Percentiles rank a stretch among this genome's conserved stretches.
Conservation (phyloP, 2,329 filamentous ascomycete genomes). For the Trichoderma sp. region DNA sequence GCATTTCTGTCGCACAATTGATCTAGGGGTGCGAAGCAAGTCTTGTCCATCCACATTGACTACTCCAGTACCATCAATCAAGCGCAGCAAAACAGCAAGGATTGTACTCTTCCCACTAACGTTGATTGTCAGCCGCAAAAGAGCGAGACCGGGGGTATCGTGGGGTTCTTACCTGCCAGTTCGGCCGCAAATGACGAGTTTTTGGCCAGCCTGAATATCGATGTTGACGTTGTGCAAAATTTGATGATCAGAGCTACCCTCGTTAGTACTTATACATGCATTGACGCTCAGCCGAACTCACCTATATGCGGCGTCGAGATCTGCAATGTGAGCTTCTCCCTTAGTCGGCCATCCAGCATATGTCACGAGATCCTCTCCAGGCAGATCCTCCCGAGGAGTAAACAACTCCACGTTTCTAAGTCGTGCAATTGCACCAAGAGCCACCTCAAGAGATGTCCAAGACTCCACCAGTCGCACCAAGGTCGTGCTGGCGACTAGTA, state of each 20-base stretch:
- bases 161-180: conserved; percentile 26
- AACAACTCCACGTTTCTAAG: conserved; percentile 22
- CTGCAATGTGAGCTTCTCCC: conserved; percentile 21
- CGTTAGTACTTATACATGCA: not conserved
- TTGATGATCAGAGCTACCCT: conserved; percentile 11
- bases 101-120: conserved; percentile 28
- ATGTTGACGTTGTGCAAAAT: conserved; percentile 23
- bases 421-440: conserved; percentile 26
- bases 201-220: conserved; percentile 22
- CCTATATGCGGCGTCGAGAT: conserved; percentile 24
- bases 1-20: conserved; percentile 27
- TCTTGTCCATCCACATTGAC: conserved; percentile 32
- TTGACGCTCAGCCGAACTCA: not conserved
- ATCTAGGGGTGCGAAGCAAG: conserved; percentile 24
- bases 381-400: conserved; percentile 21
- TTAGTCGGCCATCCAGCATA: conserved; percentile 23
- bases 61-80: conserved; percentile 25
- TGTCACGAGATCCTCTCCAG: conserved; percentile 4
- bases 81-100: conserved; percentile 24
- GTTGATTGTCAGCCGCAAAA: not conserved
- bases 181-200: conserved; percentile 27
- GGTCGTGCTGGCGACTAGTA: conserved; percentile 26
- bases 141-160: not conserved
- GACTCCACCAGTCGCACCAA: conserved; percentile 24
- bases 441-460: conserved; percentile 27